Base-by-base conservation (phyloP, 768 basidiomycete genomes). In the Wakefieldia striispora region DNA sequence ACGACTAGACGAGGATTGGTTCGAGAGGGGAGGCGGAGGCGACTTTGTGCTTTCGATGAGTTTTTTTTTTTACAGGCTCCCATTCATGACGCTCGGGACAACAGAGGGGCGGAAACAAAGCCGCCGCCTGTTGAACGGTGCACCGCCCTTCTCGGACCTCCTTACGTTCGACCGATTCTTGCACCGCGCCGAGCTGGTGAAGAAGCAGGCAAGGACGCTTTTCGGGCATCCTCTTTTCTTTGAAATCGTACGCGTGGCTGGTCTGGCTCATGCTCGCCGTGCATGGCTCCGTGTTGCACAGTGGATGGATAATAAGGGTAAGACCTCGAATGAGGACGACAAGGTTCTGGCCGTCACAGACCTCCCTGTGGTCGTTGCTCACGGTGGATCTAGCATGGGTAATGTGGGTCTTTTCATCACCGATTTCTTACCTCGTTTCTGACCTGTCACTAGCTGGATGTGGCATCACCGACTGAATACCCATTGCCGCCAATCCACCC, bases 1-100 rank as follows among this genome's bases (percentile, higher is more conserved):
- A 3, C 75, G 73, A 52, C 71, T 82, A 16, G 74, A 80, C 58
- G 51, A 60, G 19, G 52, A 69, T 3, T 82, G 81, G 81, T 68
- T 69, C 42, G 54, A 69, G 3, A 55, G 49, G 4, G 80, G 81
- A 0, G 82, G 81, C 6, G 59, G 59, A 1, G 62, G 58, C 5
- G 76, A 77, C 39, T 72, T 77, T n/a, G 64, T 66, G 33, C 46
- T 78, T 17, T 67, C 69, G 16, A 71, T 81, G 38, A 67, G 73
- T 21, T 75, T 73, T 49, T 79, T 72, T 54, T 69, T 61, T 31
- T 72, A 70, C 53, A 68, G 62, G 20, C 67, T 79, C 11, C 75
- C 78, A 0, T 77, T 75, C 55, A 76, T 80, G 66, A 79, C 81
- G 10, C 44, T 74, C 3, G 70, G 71, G 33, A 16, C 33, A 6